Conservation (phyloP, 495 filamentous ascomycete genomes). For the Parathielavia hyrcaniae region DNA sequence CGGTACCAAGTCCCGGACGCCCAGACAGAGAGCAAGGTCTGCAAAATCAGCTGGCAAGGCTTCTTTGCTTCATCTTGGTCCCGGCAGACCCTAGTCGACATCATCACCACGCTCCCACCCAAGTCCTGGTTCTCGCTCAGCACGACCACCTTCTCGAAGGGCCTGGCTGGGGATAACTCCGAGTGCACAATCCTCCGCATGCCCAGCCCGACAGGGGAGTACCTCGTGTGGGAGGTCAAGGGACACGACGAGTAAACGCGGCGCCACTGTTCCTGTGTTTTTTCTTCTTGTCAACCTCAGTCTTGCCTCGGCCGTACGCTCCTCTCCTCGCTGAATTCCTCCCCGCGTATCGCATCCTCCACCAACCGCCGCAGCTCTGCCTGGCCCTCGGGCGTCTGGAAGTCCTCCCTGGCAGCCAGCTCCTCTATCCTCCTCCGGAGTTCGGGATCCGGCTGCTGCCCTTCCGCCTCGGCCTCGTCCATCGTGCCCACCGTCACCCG, state of each 20-base stretch:
- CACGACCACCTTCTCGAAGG: constrained; percentile 42
- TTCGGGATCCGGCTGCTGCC: constrained; percentile 57
- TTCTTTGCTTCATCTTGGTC: constrained; percentile 47
- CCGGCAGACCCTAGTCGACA: constrained; percentile 35
- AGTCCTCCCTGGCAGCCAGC: constrained; percentile 64
- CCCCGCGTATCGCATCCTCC: constrained; percentile 57
- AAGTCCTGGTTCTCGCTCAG: constrained; percentile 48
- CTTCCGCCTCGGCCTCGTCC: constrained; percentile 53
- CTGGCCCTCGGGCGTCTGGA: constrained; percentile 64
- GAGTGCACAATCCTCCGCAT: constrained; percentile 45
- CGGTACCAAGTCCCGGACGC: constrained; percentile 64
- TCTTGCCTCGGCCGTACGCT: constrained; percentile 57
- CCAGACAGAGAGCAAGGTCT: constrained; percentile 32
- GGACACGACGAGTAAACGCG: constrained; percentile 34
- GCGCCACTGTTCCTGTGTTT: too few species aligned
- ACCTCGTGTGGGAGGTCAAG: constrained; percentile 50
- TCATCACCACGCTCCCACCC: constrained; percentile 36
- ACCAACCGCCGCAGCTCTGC: constrained; percentile 61
- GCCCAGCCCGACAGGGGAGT: constrained; percentile 42
- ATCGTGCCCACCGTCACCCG: constrained; percentile 61
- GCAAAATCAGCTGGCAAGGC: constrained; percentile 50
- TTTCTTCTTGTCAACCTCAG: constrained; percentile 30
- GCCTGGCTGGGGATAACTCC: constrained; percentile 36
- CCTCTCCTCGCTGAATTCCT: constrained; percentile 50
- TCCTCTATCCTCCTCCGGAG: constrained; percentile 71